Evolutionary conservation across 1,139 yeast genomes (phyloP).

Genomic region (Geotrichum siamense): DNA sequence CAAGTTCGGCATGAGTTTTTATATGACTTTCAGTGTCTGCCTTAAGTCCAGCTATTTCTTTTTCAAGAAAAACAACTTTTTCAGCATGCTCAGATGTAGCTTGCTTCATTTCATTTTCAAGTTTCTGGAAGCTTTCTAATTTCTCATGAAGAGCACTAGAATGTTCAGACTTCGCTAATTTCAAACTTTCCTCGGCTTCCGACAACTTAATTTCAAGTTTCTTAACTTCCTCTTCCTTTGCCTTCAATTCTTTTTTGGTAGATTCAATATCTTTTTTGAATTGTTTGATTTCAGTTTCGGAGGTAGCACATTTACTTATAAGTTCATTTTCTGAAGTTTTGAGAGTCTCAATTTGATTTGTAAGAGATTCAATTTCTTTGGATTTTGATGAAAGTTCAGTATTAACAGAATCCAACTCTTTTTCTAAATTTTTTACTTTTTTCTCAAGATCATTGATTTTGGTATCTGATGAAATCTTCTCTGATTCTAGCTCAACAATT

Average conservation of each 20-base stretch:
- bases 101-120: conserved; percentile 1
- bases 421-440: conserved; percentile 8
- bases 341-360: not conserved
- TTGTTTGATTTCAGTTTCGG: not conserved
- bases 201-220: conserved; percentile 9
- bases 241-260: conserved; percentile 4
- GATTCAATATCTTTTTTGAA: not conserved
- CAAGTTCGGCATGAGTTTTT: conserved; percentile 1
- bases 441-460: conserved; percentile 19
- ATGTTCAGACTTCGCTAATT: conserved; percentile 22
- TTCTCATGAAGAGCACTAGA: conserved; percentile 11
- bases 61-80: conserved; percentile 4
- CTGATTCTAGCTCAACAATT: conserved; percentile 4
- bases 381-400: conserved; percentile 3
- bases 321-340: conserved; percentile 6
- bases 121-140: conserved; percentile 9
- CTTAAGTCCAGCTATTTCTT: conserved; percentile 13
- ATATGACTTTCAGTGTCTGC: not conserved
- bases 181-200: conserved; percentile 29
- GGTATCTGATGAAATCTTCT: conserved; percentile 13
- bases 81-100: not conserved
- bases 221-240: conserved; percentile 11
- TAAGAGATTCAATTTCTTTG: not conserved
- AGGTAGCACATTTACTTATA: not conserved
- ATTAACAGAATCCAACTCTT: not conserved